Base-by-base conservation (phyloP, 1,139 yeast species). In the Yamadazyma siamensis region DNA sequence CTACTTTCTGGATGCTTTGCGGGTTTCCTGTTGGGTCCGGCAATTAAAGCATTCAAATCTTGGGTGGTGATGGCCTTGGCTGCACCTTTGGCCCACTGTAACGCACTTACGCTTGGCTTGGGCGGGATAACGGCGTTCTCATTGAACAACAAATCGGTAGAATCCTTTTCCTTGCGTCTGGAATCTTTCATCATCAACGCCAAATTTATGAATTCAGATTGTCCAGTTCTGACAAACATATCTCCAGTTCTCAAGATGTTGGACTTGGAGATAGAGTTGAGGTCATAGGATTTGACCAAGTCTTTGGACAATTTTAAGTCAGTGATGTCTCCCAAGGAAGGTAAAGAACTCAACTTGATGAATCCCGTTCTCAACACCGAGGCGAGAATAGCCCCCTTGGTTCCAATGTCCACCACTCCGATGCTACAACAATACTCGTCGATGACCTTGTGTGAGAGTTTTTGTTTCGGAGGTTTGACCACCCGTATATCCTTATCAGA, bases 11-110 rank as follows among this genome's bases (percentile, higher is more conserved):
- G 63, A 33, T 67, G 66, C 39, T 74, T 77, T 1, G 79, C 59
- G 0, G 66, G 59, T 15, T 73, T 69, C 46, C 86, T 65, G 35
- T 68, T 72, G 1, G 76, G 77, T 1, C 88, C 87, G 6, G 78
- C 77, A 22, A 83, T 62, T 27, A 81, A 48, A n/a, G 45, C 35
- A 27, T 76, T 70, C 39, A 83, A 59, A 39, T 86, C 95, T 2
- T 71, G 69, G 20, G 72, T 56, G 3, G 77, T 64, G 11, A 82
- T 70, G 38, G 71, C 24, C 74, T 76, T 2, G 80, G 71, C 32
- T 53, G 65, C 5, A 4, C 96, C 95, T 44, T 81, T 78, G 8
- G 94, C 87, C 94, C 96, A 85, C 56, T 82, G 94, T 32, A 86
- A 65, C 0, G 94, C 77, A 30, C 88, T 77, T 5, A 86, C 78